Evolutionary conservation across 2,329 filamentous ascomycete genomes (phyloP).

Genomic region (Colletotrichum shisoi): DNA sequence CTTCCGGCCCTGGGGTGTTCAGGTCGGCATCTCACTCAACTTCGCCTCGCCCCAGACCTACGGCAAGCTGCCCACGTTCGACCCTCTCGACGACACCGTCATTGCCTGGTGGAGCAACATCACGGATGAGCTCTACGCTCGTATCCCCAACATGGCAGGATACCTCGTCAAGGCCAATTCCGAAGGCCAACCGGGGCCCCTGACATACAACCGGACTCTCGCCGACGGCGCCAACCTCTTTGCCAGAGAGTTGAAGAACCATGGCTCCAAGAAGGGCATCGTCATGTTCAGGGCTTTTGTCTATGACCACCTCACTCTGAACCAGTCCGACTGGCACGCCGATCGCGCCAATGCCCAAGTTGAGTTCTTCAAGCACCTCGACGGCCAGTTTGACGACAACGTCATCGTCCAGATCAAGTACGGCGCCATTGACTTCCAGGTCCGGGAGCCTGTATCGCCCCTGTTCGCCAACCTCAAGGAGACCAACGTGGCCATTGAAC

Average conservation of each 20-base stretch:
- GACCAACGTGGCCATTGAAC: slow-evolving; percentile 65
- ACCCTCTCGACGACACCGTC: slow-evolving; percentile 68
- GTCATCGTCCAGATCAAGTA: slow-evolving; percentile 78
- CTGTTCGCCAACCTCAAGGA: slow-evolving; percentile 63
- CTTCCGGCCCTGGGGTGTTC: slow-evolving; percentile 72
- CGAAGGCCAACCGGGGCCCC: slow-evolving; percentile 73
- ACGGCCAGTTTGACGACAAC: slow-evolving; percentile 73
- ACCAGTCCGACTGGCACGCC: slow-evolving; percentile 68
- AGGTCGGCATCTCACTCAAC: slow-evolving; percentile 71
- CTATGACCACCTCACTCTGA: slow-evolving; percentile 60
- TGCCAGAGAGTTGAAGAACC: slow-evolving; percentile 63
- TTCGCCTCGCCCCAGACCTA: slow-evolving; percentile 70
- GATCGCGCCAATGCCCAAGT: slow-evolving; percentile 76
- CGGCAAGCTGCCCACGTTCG: slow-evolving; percentile 67
- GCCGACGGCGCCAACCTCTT: slow-evolving; percentile 75
- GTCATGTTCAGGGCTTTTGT: slow-evolving; percentile 78
- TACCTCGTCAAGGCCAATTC: slow-evolving; percentile 77
- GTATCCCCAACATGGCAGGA: slow-evolving; percentile 72
- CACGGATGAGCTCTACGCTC: slow-evolving; percentile 65
- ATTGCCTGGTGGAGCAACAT: slow-evolving; percentile 69
- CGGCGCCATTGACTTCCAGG: slow-evolving; percentile 77
- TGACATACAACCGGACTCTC: slow-evolving; percentile 74
- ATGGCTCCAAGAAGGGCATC: slow-evolving; percentile 60
- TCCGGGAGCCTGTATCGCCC: slow-evolving; percentile 71
- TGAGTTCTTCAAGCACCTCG: slow-evolving; percentile 70